Evolutionary conservation across 352 stramenopile genomes (phyloP), one percentile per base, ranked within the genome.

Genomic region (Pythium volutum): DNA sequence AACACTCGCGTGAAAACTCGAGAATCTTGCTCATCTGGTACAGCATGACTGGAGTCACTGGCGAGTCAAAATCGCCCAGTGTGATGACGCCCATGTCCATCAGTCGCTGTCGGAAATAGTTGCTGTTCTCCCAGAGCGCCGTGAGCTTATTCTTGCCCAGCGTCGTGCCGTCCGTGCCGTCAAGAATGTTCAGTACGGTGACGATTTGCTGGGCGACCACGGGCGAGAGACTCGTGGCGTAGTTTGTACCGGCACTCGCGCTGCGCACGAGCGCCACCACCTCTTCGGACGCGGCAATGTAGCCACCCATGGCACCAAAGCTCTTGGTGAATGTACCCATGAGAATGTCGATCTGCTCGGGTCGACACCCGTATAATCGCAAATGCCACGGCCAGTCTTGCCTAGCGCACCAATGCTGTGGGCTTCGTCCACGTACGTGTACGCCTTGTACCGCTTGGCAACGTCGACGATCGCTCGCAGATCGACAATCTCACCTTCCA

Each of bases 21-120:
- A 89, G 86, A 41, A 99, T 97, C 77, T 99, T 99, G 15, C 90
- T 98, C 49, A 97, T 96, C 69, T 98, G 91, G 80, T 98, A 99
- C 36, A 99, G 74, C 92, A 99, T 98, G 43, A 99, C 93, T 0
- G 97, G 97, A 67, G 99, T 98, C 46, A 99, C 95, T 20, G 97
- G 97, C 42, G 91, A 98, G 73, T 99, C 97, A 51, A 98, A 98
- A 66, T 99, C 82, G 27, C 97, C 97, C 0, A 96, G 70, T 25
- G 91, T 91, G 27, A 90, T 93, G 62, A 74, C 89, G 11, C 97
- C 97, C 84, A 98, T 97, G 42, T 97, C 81, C 11, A 94, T 91
- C 27, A 99, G 74, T 33, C 92, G 81, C 75, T 97, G 92, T 41
- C 96, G 84, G 42, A 99, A 97, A 73, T 98, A 99, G 78, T 99